Base-by-base conservation (phyloP, 2,329 filamentous ascomycete genomes). In the Phialemoniopsis sp. region DNA sequence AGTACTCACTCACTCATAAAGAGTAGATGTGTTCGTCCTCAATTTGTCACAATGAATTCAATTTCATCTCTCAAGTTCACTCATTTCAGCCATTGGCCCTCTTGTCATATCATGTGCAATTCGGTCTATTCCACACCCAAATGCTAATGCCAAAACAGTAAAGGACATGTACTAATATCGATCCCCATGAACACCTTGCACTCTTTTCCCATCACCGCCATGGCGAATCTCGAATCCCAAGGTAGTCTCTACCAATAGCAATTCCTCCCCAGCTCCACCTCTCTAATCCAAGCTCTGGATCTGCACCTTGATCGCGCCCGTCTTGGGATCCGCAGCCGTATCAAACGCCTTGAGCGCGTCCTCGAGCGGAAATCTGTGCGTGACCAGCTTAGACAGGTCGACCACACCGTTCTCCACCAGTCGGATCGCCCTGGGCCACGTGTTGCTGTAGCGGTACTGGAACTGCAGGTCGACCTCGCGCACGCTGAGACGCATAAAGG, bases 221-320 rank as follows among this genome's bases (percentile, higher is more conserved):
- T 26, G 21, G 21, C 21, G 21, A 6, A 6, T 26, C 10, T 26
- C 21, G 10, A 26, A 10, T 26, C n/a, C n/a, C n/a, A n/a, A n/a
- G n/a, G n/a, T n/a, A n/a, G n/a, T n/a, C n/a, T n/a, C n/a, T n/a
- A n/a, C n/a, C n/a, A n/a, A n/a, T n/a, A n/a, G n/a, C n/a, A n/a
- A n/a, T n/a, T n/a, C n/a, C n/a, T n/a, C 12, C 9, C 21, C 21
- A 26, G 10, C 21, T 26, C 21, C 8, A 15, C 17, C 13, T 12
- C 32, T 16, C 50, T 64, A 77, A 9, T 78, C 75, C 47, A 77
- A 49, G 54, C 78, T 89, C 72, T 90, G 88, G 56, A 96, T 96
- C 76, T 89, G 86, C 44, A 96, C 90, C 75, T 97, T 97, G 66
- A 97, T 96, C n/a, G 90, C 89, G 7, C 91, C 90, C 37, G 87